These are phyloP conservation scores for Ilex aquifolium DNA, from an alignment of 257 asterid species.

Conservation along the genomic window DNA sequence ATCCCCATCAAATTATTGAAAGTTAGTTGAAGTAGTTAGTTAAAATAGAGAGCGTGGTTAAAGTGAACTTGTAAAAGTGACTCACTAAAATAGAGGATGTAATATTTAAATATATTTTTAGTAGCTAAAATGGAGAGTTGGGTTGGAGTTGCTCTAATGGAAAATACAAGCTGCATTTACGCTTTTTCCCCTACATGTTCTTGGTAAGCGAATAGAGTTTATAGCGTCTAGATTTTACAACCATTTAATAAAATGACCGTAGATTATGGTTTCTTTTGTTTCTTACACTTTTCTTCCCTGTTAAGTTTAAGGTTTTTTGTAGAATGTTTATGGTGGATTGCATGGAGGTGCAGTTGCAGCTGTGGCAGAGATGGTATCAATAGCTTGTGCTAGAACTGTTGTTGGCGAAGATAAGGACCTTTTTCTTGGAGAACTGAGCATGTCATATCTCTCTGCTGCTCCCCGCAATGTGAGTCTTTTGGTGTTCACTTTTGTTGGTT, in stretches of 20 bases:
- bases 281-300: neutral
- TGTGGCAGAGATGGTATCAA: constrained; percentile 59
- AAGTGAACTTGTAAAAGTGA: too few relatives aligned
- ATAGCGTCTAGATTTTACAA: neutral
- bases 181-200: too few relatives aligned
- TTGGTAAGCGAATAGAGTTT: neutral
- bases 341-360: constrained; percentile 91
- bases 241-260: neutral
- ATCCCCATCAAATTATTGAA: too few relatives aligned
- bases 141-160: too few relatives aligned
- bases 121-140: too few relatives aligned
- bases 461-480: constrained; percentile 39
- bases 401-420: constrained; percentile 63
- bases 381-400: constrained; percentile 80
- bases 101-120: too few relatives aligned
- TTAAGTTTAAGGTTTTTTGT: constrained; percentile 9
- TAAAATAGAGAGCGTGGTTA: too few relatives aligned
- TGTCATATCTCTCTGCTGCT: constrained; percentile 74
- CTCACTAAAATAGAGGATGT: too few relatives aligned
- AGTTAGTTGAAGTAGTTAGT: too few relatives aligned
- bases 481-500: neutral
- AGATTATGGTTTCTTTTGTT: neutral
- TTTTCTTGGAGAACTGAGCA: constrained; percentile 81
- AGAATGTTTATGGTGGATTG: constrained; percentile 71
- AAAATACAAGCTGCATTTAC: neutral